These are phyloP conservation scores for Colletotrichum cuscutae DNA, from an alignment of 2,329 filamentous ascomycete genomes.

Conservation along the genomic window DNA sequence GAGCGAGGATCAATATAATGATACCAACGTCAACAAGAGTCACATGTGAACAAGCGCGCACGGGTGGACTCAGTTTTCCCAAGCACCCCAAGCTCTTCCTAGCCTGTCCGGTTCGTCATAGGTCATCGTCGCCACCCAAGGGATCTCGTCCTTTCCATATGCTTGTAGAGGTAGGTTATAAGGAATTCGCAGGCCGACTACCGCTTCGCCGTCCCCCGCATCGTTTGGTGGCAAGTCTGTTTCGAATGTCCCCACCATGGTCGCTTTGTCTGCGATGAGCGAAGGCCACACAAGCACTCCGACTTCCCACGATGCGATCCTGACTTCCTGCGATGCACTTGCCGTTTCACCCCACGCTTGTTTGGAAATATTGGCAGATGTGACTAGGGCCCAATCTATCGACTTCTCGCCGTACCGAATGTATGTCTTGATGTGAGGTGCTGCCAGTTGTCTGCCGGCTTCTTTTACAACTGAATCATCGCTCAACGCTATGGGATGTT, in stretches of 20 bases:
- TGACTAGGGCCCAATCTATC: slow-evolving; percentile 87
- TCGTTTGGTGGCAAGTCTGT: slow-evolving; percentile 60
- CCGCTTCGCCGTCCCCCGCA: slow-evolving; percentile 40
- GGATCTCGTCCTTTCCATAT: slow-evolving; percentile 72
- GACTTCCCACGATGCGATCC: slow-evolving; percentile 84
- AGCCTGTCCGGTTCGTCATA: slow-evolving; percentile 72
- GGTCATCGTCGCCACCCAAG: slow-evolving; percentile 77
- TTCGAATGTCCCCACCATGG: slow-evolving; percentile 77
- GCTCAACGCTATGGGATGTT: slow-evolving; percentile 40
- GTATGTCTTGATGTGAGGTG: slow-evolving; percentile 92
- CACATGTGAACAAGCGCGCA: neutral
- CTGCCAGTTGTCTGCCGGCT: slow-evolving; percentile 74
- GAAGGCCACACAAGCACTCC: slow-evolving; percentile 86
- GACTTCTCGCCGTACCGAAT: slow-evolving; percentile 68
- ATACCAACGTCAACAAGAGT: slow-evolving; percentile 20
- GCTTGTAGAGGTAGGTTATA: slow-evolving; percentile 80
- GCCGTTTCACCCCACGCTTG: slow-evolving; percentile 84
- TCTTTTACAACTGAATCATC: slow-evolving; percentile 47
- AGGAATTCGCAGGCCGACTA: slow-evolving; percentile 82
- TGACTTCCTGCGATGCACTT: slow-evolving; percentile 68
- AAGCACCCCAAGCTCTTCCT: slow-evolving; percentile 51
- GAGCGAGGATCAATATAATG: slow-evolving; percentile 28
- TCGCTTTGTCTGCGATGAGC: slow-evolving; percentile 57
- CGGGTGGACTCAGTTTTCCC: neutral
- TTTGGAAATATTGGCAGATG: slow-evolving; percentile 90